Percentiles rank a stretch among this genome's conserved stretches.
Conservation (phyloP, 164 flowering plant species). For the Magnolia officinalis region DNA sequence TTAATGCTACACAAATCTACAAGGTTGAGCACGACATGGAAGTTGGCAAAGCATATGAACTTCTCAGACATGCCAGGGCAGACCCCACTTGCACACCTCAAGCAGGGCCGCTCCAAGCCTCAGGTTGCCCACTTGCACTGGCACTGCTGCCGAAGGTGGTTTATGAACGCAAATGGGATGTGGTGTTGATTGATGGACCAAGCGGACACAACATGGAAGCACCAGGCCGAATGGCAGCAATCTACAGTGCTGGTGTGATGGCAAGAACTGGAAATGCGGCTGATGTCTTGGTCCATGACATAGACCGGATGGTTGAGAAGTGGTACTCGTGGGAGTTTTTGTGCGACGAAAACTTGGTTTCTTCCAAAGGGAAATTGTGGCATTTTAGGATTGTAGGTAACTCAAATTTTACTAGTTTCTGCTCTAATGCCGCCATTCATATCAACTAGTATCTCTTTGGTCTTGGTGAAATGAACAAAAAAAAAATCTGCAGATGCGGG, state of each 20-base stretch:
- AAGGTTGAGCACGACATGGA: constrained; percentile 39
- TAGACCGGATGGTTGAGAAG: constrained; percentile 69
- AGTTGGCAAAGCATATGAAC: constrained; percentile 59
- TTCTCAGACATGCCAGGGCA: constrained; percentile 58
- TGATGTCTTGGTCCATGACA: constrained; percentile 76
- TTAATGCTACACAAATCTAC: constrained; percentile 35
- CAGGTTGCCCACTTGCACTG: constrained; percentile 59
- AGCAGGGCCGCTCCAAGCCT: constrained; percentile 24
- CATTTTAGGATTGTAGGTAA: constrained; percentile 47
- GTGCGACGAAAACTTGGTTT: constrained; percentile 74
- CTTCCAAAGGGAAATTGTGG: constrained; percentile 87
- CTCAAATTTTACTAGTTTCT: constrained; percentile 48
- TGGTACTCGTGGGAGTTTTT: constrained; percentile 95
- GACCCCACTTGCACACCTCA: constrained; percentile 43
- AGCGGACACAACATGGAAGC: constrained; percentile 52
- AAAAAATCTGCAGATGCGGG: neutral
- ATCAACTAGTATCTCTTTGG: constrained; percentile 15
- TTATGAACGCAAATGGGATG: constrained; percentile 61
- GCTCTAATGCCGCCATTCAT: constrained; percentile 25
- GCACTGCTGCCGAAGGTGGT: constrained; percentile 55
- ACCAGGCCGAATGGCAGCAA: constrained; percentile 80
- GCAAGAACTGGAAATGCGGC: constrained; percentile 61
- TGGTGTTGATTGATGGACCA: constrained; percentile 84
- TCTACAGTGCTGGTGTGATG: constrained; percentile 60
- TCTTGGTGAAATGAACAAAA: neutral